Evolutionary conservation across 1,284 basidiomycete species (phyloP).

Genomic region (Prillingera fragicola): DNA sequence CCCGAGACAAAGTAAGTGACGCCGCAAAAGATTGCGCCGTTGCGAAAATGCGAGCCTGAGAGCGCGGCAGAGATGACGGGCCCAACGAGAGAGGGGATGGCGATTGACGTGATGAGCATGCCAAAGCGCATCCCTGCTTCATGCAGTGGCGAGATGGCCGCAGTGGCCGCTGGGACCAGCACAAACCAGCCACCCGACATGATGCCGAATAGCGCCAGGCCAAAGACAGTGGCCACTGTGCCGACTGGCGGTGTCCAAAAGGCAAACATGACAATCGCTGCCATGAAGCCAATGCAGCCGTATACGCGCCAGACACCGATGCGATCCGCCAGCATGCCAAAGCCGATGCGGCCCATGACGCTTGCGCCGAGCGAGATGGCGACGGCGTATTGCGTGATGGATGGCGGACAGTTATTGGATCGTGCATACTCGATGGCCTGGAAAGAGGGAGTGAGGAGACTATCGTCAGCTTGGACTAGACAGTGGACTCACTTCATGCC

Average conservation of each 20-base stretch:
- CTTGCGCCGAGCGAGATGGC: constrained; percentile 6
- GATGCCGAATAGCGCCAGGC: constrained; percentile 34
- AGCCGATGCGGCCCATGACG: constrained; percentile 9
- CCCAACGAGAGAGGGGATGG: constrained; percentile 34
- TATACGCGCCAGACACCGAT: constrained; percentile 15
- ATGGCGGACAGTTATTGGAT: constrained; percentile 1
- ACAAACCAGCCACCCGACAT: constrained; percentile 37
- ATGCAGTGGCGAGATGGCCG: constrained; percentile 34
- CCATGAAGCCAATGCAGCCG: constrained; percentile 6
- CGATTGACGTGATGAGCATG: constrained; percentile 37
- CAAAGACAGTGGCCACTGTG: constrained; percentile 30
- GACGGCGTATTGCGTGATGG: constrained; percentile 4
- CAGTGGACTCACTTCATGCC: constrained; percentile 7
- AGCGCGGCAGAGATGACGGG: constrained; percentile 34
- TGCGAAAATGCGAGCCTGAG: no score
- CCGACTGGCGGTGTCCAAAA: constrained; percentile 17
- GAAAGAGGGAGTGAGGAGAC: constrained; percentile 14
- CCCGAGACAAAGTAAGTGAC: no score
- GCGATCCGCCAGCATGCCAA: constrained; percentile 9
- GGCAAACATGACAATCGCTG: constrained; percentile 19
- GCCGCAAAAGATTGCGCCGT: no score
- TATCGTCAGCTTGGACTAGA: not conserved
- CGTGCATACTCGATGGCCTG: constrained; percentile 5
- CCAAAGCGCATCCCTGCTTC: constrained; percentile 45
- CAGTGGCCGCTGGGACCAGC: constrained; percentile 34